These are phyloP conservation scores for Chlamydomonas reinhardtii DNA, from an alignment of 163 green algal species.

Conservation along the genomic window DNA sequence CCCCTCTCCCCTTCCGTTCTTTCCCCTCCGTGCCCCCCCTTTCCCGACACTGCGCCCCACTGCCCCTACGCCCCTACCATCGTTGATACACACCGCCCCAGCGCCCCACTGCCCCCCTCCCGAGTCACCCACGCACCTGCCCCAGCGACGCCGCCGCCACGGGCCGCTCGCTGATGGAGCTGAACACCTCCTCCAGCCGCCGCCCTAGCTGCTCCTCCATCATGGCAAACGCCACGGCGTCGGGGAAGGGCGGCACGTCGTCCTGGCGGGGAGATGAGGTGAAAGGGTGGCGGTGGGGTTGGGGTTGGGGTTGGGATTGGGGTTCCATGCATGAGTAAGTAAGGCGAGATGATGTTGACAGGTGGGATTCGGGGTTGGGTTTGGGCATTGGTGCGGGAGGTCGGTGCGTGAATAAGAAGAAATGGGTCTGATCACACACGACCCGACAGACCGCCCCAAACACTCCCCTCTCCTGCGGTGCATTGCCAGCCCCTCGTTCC, in stretches of 20 bases:
- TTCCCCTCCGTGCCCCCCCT: too few relatives aligned
- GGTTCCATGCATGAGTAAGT: too few relatives aligned
- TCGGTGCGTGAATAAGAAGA: too few relatives aligned
- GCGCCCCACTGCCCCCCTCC: background rate
- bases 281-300: background rate
- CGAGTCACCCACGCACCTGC: conserved; percentile 69
- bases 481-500: too few relatives aligned
- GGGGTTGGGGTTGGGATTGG: too few relatives aligned
- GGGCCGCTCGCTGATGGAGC: conserved; percentile 87
- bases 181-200: conserved; percentile 92
- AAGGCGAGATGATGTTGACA: too few relatives aligned
- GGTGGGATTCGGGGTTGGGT: too few relatives aligned
- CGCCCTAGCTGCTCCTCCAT: conserved; percentile 91
- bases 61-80: background rate
- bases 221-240: conserved; percentile 94
- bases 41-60: background rate
- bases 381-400: too few relatives aligned
- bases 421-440: too few relatives aligned
- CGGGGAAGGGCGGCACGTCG: conserved; percentile 95
- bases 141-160: conserved; percentile 94
- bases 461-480: too few relatives aligned
- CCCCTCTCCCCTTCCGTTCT: too few relatives aligned
- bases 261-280: conserved; percentile 87
- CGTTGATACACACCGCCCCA: background rate
- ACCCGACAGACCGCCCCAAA: too few relatives aligned